A percentile compares a stretch with the other conserved stretches of the same genome.
These are phyloP conservation scores for Trichosporon inkin DNA, from an alignment of 1,284 basidiomycete genomes.

Conservation along the genomic window DNA sequence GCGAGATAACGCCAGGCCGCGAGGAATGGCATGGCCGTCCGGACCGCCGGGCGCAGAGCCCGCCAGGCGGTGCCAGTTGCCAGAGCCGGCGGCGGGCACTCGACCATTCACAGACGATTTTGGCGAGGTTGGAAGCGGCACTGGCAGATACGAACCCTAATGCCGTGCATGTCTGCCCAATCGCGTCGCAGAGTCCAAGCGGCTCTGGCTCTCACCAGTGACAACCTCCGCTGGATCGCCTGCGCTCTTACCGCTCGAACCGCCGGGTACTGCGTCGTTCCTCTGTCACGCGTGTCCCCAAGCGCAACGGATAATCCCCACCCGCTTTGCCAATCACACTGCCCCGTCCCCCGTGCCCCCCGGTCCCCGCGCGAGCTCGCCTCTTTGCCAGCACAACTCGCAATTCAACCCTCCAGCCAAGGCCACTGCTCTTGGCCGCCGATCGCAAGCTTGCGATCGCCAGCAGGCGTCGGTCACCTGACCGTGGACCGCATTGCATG, in stretches of 20 bases:
- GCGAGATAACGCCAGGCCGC: too few species aligned
- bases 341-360: too few species aligned
- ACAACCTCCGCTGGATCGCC: neutral
- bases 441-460: slow-evolving; percentile 5
- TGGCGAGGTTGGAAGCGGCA: slow-evolving; percentile 8
- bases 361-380: too few species aligned
- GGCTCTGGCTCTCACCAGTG: neutral
- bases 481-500: neutral
- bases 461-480: neutral
- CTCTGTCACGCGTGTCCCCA: neutral
- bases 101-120: neutral
- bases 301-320: too few species aligned
- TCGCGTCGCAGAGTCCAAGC: neutral
- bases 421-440: neutral
- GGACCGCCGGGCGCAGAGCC: too few species aligned
- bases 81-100: neutral
- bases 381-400: neutral
- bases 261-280: neutral
- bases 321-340: neutral
- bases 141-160: neutral
- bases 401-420: neutral
- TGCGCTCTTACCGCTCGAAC: neutral
- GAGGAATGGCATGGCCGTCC: too few species aligned
- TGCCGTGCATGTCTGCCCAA: neutral
- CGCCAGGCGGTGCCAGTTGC: too few species aligned